A percentile compares a stretch with the other conserved stretches of the same genome.
These are phyloP conservation scores for Achaetomiella virescens DNA, from an alignment of 495 filamentous ascomycete species.

Conservation along the genomic window DNA sequence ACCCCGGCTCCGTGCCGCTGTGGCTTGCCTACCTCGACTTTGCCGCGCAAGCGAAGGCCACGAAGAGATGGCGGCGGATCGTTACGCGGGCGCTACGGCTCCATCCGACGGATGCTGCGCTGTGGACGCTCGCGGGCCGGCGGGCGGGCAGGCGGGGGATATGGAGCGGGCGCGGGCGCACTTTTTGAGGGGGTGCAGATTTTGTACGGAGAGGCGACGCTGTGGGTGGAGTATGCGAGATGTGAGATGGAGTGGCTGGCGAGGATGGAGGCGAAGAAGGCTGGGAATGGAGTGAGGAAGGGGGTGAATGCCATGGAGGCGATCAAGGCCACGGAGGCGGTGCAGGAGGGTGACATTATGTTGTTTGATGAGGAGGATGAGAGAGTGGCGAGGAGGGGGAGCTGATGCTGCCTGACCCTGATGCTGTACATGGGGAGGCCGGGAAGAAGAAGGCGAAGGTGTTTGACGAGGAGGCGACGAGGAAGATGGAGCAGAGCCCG, in stretches of 20 bases:
- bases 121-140: slow-evolving; percentile 85
- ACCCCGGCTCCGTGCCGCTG: slow-evolving; percentile 73
- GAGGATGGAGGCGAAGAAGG: slow-evolving; percentile 67
- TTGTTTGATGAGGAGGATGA: slow-evolving; percentile 37
- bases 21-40: slow-evolving; percentile 92
- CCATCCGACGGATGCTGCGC: slow-evolving; percentile 72
- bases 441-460: slow-evolving; percentile 24
- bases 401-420: slow-evolving; percentile 39
- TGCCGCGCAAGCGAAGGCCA: slow-evolving; percentile 65
- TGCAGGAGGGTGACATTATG: slow-evolving; percentile 26
- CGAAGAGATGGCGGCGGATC: slow-evolving; percentile 71
- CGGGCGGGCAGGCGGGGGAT: slow-evolving; percentile 67
- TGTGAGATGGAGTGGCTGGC: slow-evolving; percentile 88
- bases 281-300: slow-evolving; percentile 50
- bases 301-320: slow-evolving; percentile 34
- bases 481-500: slow-evolving; percentile 66
- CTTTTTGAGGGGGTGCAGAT: slow-evolving; percentile 85
- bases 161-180: slow-evolving; percentile 72
- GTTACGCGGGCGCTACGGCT: slow-evolving; percentile 73
- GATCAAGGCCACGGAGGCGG: slow-evolving; percentile 33
- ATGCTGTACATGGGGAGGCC: slow-evolving; percentile 13
- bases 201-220: slow-evolving; percentile 63
- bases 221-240: slow-evolving; percentile 89
- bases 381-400: slow-evolving; percentile 37
- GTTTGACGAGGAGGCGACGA: slow-evolving; percentile 53